These are phyloP conservation scores for Erodium maritimum DNA, from an alignment of 345 rosid genomes.

Conservation along the genomic window DNA sequence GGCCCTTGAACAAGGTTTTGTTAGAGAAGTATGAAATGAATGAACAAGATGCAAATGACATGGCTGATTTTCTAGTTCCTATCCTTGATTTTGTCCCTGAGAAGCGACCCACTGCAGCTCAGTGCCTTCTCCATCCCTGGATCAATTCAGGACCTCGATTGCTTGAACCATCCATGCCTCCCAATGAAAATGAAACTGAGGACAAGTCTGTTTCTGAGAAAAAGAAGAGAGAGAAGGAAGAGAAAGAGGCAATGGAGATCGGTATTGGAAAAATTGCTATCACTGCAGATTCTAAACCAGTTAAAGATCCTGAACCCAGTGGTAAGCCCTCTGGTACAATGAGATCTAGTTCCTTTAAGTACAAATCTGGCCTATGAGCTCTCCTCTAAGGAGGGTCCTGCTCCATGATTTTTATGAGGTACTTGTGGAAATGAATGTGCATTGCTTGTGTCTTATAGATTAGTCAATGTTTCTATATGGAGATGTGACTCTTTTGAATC, in stretches of 20 bases:
- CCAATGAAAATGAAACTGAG: constrained; percentile 15
- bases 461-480: background rate
- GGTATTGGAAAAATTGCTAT: constrained; percentile 52
- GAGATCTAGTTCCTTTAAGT: constrained; percentile 18
- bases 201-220: constrained; percentile 18
- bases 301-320: constrained; percentile 22
- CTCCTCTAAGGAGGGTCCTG: background rate
- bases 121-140: constrained; percentile 65
- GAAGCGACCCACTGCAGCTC: constrained; percentile 56
- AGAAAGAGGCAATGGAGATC: constrained; percentile 46
- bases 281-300: constrained; percentile 25
- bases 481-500: background rate
- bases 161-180: constrained; percentile 29
- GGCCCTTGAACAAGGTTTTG: constrained; percentile 62
- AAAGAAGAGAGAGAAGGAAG: constrained; percentile 32
- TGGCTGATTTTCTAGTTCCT: constrained; percentile 46
- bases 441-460: background rate
- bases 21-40: constrained; percentile 52
- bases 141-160: constrained; percentile 31
- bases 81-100: constrained; percentile 67
- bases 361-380: background rate
- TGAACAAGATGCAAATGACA: constrained; percentile 45
- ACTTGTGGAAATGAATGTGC: background rate
- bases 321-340: constrained; percentile 18
- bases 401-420: background rate